Evolutionary conservation across 768 basidiomycete genomes (phyloP).

Genomic region (Mycena olivaceomarginata): DNA sequence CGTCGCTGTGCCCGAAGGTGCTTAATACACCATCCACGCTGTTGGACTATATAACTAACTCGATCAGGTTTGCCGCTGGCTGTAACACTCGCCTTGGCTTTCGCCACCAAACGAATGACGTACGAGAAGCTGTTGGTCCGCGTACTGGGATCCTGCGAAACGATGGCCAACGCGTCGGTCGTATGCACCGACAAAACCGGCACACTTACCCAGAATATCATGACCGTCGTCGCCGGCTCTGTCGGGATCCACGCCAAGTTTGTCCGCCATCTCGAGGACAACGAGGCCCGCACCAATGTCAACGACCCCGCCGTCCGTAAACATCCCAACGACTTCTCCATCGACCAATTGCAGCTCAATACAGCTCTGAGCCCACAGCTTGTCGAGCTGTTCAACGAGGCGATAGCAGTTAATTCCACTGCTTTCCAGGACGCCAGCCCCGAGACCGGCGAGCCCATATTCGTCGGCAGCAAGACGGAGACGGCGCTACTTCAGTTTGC

Average conservation of each 20-base stretch:
- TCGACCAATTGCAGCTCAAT: constrained; percentile 87
- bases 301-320: constrained; percentile 63
- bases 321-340: constrained; percentile 85
- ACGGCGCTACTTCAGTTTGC: constrained; percentile 92
- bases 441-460: constrained; percentile 74
- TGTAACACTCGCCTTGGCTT: constrained; percentile 96
- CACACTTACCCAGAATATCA: constrained; percentile 95
- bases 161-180: constrained; percentile 98
- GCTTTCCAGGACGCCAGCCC: constrained; percentile 91
- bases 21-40: constrained; percentile 32
- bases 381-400: constrained; percentile 83
- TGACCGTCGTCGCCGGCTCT: constrained; percentile 98
- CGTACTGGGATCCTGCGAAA: constrained; percentile 97
- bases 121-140: constrained; percentile 96
- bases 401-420: constrained; percentile 94
- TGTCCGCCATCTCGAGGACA: constrained; percentile 85
- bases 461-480: constrained; percentile 97
- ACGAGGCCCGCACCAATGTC: constrained; percentile 83
- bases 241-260: constrained; percentile 97
- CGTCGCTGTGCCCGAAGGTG: constrained; percentile 91
- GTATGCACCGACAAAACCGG: constrained; percentile 98
- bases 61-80: constrained; percentile 92
- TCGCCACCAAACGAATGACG: constrained; percentile 99
- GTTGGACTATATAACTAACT: constrained; percentile 28
- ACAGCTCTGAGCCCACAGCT: constrained; percentile 76